These are phyloP conservation scores for Aspergillus terreus DNA, from an alignment of 2,329 filamentous ascomycete species.

Conservation along the genomic window DNA sequence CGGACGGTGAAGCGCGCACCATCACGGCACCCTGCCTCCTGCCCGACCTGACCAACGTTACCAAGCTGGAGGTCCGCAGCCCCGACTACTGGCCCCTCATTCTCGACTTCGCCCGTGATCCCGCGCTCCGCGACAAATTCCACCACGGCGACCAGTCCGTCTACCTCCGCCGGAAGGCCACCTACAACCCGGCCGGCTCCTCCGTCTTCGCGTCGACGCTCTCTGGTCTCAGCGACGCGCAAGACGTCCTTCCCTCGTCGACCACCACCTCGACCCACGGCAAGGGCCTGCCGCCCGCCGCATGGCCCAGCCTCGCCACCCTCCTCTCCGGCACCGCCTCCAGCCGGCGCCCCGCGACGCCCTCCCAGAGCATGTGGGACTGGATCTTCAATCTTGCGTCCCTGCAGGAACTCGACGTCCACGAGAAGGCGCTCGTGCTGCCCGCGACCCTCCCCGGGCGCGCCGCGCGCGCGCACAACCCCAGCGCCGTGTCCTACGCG, in stretches of 20 bases:
- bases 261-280: constrained; percentile 19
- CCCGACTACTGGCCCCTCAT: constrained; percentile 77
- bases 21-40: constrained; percentile 56
- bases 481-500: constrained; percentile 44
- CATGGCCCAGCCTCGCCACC: constrained; percentile 20
- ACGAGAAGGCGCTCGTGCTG: constrained; percentile 65
- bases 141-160: constrained; percentile 63
- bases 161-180: constrained; percentile 67
- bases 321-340: constrained; percentile 16
- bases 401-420: constrained; percentile 54
- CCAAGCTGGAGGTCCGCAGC: constrained; percentile 35
- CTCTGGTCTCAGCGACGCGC: constrained; percentile 64
- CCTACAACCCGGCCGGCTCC: constrained; percentile 57
- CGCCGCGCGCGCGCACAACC: constrained; percentile 29
- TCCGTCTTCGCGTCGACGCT: constrained; percentile 71
- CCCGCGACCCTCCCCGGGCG: constrained; percentile 36
- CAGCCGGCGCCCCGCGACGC: constrained; percentile 25
- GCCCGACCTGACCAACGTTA: constrained; percentile 39
- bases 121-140: constrained; percentile 63
- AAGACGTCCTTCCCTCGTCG: constrained; percentile 38
- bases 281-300: constrained; percentile 22
- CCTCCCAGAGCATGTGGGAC: constrained; percentile 54
- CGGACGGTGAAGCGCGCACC: constrained; percentile 30
- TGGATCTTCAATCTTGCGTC: constrained; percentile 68
- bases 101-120: constrained; percentile 66